These are phyloP conservation scores for Pseudogymnoascus sp. DNA, from an alignment of 2,329 filamentous ascomycete genomes.

Conservation along the genomic window DNA sequence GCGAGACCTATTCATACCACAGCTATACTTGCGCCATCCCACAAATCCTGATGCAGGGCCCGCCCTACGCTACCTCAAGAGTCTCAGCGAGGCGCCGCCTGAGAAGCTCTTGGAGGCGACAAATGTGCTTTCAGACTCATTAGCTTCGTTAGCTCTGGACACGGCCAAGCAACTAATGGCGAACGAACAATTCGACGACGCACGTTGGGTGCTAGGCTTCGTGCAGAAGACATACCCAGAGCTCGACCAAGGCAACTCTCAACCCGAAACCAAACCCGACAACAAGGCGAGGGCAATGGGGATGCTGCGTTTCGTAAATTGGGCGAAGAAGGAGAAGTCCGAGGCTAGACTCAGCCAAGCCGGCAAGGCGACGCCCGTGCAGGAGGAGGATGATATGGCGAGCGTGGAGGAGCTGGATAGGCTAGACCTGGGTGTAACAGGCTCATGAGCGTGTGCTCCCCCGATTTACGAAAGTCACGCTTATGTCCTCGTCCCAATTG, in stretches of 20 bases:
- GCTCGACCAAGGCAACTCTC: constrained; percentile 17
- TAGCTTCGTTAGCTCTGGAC: constrained; percentile 17
- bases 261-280: constrained; percentile 16
- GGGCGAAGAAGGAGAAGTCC: background rate
- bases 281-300: constrained; percentile 23
- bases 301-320: constrained; percentile 20
- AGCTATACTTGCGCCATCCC: constrained; percentile 22
- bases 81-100: background rate
- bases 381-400: constrained; percentile 12
- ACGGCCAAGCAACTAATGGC: constrained; percentile 22
- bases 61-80: constrained; percentile 15
- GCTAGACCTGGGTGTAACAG: background rate
- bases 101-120: constrained; percentile 12
- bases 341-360: constrained; percentile 19
- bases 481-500: background rate
- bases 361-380: constrained; percentile 45
- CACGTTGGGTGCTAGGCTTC: constrained; percentile 23
- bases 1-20: constrained; percentile 11
- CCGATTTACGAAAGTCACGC: background rate
- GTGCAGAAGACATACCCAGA: constrained; percentile 20
- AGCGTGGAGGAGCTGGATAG: background rate
- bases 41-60: constrained; percentile 18
- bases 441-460: background rate
- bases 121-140: background rate
- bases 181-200: constrained; percentile 19